phyloP scores from a whole-genome alignment of 139 green algal genomes.

The Closterium sp. region DNA sequence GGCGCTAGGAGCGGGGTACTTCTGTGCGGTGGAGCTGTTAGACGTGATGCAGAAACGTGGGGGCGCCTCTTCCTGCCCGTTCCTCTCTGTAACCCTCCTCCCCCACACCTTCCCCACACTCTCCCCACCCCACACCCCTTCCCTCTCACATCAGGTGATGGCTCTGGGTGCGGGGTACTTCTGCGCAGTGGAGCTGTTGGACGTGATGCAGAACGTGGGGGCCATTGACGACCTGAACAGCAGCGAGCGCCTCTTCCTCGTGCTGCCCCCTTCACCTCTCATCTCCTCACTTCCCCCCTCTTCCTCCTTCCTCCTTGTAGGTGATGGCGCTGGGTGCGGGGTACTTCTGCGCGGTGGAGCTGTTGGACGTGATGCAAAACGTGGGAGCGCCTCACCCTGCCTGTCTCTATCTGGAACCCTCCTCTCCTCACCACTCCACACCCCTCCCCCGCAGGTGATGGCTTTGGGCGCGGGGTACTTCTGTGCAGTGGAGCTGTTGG shows the following conservation, averaged over 20 bases:
- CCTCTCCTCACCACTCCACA: neutral
- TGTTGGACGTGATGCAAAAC: constrained; percentile 61
- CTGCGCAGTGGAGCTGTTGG: constrained; percentile 47
- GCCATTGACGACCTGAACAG: constrained; percentile 65
- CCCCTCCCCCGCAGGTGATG: constrained; percentile 52
- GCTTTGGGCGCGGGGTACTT: constrained; percentile 57
- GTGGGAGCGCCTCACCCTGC: constrained; percentile 53
- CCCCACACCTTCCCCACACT: no score
- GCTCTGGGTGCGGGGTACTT: constrained; percentile 57
- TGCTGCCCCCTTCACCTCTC: constrained; percentile 46
- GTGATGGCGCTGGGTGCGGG: constrained; percentile 55
- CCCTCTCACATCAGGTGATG: no score
- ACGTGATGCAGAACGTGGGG: constrained; percentile 65
- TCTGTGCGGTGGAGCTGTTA: constrained; percentile 50
- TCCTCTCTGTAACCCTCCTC: no score
- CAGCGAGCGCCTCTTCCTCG: constrained; percentile 53
- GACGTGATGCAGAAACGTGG: constrained; percentile 65
- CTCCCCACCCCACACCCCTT: no score
- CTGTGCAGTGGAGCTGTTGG: constrained; percentile 47
- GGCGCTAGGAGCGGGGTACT: constrained; percentile 53
- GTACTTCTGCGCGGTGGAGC: constrained; percentile 56
- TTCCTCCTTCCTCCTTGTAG: no score
- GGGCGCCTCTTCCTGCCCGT: no score
- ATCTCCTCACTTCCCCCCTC: neutral
- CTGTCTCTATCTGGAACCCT: neutral